Base-by-base conservation (phyloP, 345 rosid species). In the Citrus sp. region DNA sequence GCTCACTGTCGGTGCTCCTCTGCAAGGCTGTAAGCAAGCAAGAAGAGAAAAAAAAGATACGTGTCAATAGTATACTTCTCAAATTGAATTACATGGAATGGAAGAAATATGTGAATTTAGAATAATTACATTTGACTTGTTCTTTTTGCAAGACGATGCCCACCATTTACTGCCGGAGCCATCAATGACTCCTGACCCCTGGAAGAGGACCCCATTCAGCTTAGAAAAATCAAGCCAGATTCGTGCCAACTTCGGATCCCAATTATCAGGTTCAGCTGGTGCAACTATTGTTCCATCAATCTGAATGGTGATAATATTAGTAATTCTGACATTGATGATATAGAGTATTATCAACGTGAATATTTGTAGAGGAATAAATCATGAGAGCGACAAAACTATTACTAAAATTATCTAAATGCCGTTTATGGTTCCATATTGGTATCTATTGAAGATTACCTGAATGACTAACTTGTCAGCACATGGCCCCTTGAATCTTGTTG, bases 161-260 rank as follows among this genome's bases (percentile, higher is more conserved):
- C 99, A 96, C 99, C 99, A 96, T 85, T 94, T 92, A 83, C 97
- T 89, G 68, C 99, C 99, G 16, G 98, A 96, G 34, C 98, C 99
- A 82, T 96, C 97, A 82, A 96, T 92, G 60, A 94, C 87, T 77
- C 99, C 99, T 75, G 82, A 82, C 37, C 98, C 98, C 83, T 90
- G 97, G 86, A 96, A 94, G 66, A 79, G 42, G 7, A 91, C 97
- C 49, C 97, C 88, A 12, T 87, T 82, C 69, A 96, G 92, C 77
- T 88, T 92, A 40, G 90, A 89, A 84, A 96, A 96, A 69, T 92
- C 94, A 35, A 97, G 99, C 99, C 99, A 97, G 69, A 80, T 22
- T 74, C 91, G 87, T 46, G 87, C 79, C 35, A 87, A 81, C 58
- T 86, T 71, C 46, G 96, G 97, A 80, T 97, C 93, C 99, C 99